Evolutionary conservation across 352 stramenopile species (phyloP).

Genomic region (Pythium aquatile): DNA sequence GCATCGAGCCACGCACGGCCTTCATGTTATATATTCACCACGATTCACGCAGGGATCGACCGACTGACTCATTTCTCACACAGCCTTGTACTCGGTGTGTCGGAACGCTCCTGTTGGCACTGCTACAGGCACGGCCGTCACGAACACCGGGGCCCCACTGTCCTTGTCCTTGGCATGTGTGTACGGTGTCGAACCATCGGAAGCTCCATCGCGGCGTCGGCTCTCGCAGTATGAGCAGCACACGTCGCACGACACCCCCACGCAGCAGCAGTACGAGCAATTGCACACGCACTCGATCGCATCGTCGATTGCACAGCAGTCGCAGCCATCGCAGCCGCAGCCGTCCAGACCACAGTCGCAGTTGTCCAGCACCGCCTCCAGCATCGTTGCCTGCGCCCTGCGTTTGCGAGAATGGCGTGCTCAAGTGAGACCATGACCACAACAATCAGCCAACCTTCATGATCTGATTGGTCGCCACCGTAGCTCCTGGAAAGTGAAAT

Average conservation of each 20-base stretch:
- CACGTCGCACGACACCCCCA: slow-evolving; percentile 10
- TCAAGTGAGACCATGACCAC: too few relatives aligned
- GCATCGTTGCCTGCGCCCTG: neutral
- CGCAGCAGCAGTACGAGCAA: slow-evolving; percentile 2
- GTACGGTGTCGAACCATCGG: neutral
- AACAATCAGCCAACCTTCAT: too few relatives aligned
- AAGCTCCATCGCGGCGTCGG: neutral
- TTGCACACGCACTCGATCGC: slow-evolving; percentile 1
- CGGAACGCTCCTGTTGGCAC: neutral
- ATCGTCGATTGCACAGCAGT: neutral
- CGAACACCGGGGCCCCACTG: neutral
- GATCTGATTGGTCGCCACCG: too few relatives aligned
- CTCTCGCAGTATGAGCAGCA: slow-evolving; percentile 4
- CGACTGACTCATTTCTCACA: neutral
- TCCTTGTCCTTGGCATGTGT: neutral
- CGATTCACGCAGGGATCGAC: too few relatives aligned
- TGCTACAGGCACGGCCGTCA: neutral
- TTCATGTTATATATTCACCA: too few relatives aligned
- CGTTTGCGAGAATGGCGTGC: too few relatives aligned
- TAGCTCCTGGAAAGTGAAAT: too few relatives aligned
- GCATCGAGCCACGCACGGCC: too few relatives aligned
- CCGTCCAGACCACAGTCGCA: neutral
- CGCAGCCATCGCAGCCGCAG: neutral
- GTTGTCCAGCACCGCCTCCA: neutral
- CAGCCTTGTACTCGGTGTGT: neutral